Conservation (phyloP, 106 monocot species). For the Dendrobium officinale region DNA sequence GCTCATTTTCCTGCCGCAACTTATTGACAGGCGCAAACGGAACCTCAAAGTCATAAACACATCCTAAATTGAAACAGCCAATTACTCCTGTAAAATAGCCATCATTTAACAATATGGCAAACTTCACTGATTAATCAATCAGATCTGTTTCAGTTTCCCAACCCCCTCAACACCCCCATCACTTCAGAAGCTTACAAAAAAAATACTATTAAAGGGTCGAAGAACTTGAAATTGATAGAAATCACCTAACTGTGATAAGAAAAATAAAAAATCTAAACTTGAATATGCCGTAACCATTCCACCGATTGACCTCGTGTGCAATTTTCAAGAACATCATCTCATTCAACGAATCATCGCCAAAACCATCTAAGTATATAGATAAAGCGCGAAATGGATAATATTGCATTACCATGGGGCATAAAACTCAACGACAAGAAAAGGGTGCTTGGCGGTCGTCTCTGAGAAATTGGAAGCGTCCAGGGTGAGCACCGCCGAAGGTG, state of each 20-base stretch:
- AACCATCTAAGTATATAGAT: neutral
- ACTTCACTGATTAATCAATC: neutral
- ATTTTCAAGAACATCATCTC: neutral
- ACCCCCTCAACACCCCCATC: too few relatives aligned
- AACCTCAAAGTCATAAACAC: neutral
- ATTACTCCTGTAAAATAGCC: neutral
- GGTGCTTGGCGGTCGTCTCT: slow-evolving; percentile 51
- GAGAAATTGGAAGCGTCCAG: slow-evolving; percentile 60
- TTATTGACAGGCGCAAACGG: too few relatives aligned
- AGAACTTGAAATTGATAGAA: neutral
- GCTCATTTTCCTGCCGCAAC: too few relatives aligned
- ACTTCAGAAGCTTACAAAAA: too few relatives aligned
- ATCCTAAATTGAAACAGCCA: neutral
- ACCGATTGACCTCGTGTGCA: neutral
- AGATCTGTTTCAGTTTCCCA: neutral
- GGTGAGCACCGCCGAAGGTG: slow-evolving; percentile 39
- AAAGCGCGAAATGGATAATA: neutral
- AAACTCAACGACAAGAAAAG: slow-evolving; percentile 84
- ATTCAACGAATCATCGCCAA: neutral
- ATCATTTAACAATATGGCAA: neutral
- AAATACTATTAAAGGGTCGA: too few relatives aligned
- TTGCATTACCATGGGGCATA: slow-evolving; percentile 76
- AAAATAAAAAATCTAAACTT: neutral
- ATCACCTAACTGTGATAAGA: neutral
- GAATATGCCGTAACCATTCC: neutral